Evolutionary conservation across 2,329 filamentous ascomycete species (phyloP).

Genomic region (Sporothrix humicola): DNA sequence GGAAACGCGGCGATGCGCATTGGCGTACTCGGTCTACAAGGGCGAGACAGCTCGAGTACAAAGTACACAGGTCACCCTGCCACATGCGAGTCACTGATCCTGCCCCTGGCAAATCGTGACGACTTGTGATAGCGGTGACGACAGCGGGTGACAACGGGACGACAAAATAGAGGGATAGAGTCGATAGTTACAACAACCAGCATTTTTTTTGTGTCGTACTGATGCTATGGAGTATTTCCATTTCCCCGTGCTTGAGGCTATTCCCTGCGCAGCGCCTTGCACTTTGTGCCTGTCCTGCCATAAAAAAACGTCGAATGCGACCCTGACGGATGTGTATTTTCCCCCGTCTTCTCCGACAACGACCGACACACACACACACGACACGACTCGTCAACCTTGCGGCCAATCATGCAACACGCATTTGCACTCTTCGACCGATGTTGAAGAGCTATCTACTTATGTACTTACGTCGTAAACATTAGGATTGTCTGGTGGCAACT

Average conservation of each 20-base stretch:
- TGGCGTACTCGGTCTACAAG: background rate
- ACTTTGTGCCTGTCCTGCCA: background rate
- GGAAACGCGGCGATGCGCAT: constrained; percentile 1
- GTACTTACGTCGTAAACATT: too few species aligned
- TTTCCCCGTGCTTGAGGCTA: background rate
- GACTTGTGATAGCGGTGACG: constrained; percentile 14
- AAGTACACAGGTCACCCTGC: background rate
- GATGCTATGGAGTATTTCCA: constrained; percentile 8
- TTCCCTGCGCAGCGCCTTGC: background rate
- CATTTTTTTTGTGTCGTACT: background rate
- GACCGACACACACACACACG: background rate
- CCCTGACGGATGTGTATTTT: constrained; percentile 7
- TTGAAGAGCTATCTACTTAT: background rate
- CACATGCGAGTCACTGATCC: constrained; percentile 17
- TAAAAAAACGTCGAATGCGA: background rate
- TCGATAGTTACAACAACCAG: background rate
- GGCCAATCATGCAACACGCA: constrained; percentile 20
- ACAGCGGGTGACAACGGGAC: background rate
- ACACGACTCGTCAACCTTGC: background rate
- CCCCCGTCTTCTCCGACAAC: background rate
- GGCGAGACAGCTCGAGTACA: background rate
- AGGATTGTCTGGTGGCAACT: background rate
- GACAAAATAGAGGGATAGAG: background rate
- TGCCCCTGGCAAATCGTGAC: constrained; percentile 15
- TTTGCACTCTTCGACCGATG: constrained; percentile 33